phyloP scores from a whole-genome alignment of 139 green algal genomes.

The Zygnema circumcarinatum region DNA sequence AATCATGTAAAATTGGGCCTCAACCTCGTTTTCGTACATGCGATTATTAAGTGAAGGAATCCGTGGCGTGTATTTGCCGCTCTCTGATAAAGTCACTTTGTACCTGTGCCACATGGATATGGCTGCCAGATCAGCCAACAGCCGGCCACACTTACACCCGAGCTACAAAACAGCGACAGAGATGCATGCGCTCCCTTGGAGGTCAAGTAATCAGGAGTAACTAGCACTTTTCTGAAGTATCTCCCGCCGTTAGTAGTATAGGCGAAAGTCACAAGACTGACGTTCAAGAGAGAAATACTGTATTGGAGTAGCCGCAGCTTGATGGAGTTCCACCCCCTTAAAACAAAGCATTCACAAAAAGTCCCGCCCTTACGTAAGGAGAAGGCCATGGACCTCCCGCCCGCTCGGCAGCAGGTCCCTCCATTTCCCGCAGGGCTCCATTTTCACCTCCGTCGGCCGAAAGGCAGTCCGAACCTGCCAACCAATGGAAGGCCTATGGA shows the following conservation, averaged over 20 bases:
- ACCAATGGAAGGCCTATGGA: not conserved
- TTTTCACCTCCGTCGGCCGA: constrained; percentile 36
- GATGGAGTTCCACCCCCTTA: no score
- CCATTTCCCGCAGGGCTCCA: constrained; percentile 1
- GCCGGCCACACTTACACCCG: not conserved
- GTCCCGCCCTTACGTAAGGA: constrained; percentile 69
- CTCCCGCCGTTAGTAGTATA: no score
- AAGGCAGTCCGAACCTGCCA: constrained; percentile 63
- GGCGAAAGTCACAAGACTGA: no score
- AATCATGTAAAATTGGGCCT: constrained; percentile 76
- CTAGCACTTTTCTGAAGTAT: no score
- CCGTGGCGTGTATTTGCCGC: constrained; percentile 71
- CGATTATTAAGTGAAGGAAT: constrained; percentile 77
- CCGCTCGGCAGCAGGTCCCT: constrained; percentile 67
- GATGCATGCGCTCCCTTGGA: no score
- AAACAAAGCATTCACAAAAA: no score
- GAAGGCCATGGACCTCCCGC: constrained; percentile 74
- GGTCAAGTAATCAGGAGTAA: no score
- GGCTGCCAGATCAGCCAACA: not conserved
- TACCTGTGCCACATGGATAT: constrained; percentile 64
- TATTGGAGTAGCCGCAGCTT: no score
- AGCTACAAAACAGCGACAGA: constrained; percentile 2
- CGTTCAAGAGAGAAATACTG: no score
- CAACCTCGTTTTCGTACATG: constrained; percentile 71
- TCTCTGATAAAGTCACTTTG: constrained; percentile 78